Conservation (phyloP, 1,284 basidiomycete species). For the Hymenochaete sp. region DNA sequence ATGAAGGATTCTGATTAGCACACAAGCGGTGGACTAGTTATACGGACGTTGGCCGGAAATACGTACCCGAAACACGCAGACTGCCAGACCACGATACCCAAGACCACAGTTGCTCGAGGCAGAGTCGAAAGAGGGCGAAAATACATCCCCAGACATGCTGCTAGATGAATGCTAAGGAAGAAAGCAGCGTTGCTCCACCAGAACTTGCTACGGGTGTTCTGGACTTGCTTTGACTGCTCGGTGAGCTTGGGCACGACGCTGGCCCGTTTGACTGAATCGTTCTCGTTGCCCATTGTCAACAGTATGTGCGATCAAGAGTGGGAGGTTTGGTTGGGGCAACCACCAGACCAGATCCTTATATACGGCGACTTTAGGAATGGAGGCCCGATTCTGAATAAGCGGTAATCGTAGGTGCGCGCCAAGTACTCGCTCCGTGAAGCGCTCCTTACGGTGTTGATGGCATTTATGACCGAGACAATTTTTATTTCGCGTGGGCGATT, state of each 20-base stretch:
- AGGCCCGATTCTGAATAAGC: too few relatives aligned
- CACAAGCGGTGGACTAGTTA: background rate
- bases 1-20: background rate
- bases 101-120: conserved; percentile 37
- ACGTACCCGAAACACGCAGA: conserved; percentile 64
- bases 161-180: conserved; percentile 55
- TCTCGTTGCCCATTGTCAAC: background rate
- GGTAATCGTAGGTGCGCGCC: too few relatives aligned
- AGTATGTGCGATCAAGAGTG: too few relatives aligned
- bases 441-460: too few relatives aligned
- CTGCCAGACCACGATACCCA: conserved; percentile 59
- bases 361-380: too few relatives aligned
- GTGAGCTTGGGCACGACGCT: background rate
- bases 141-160: conserved; percentile 46
- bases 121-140: conserved; percentile 41
- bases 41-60: background rate
- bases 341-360: too few relatives aligned
- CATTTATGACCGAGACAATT: too few relatives aligned
- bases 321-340: too few relatives aligned
- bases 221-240: too few relatives aligned
- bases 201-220: too few relatives aligned
- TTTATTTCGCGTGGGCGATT: too few relatives aligned
- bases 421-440: too few relatives aligned
- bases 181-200: conserved; percentile 68
- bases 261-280: background rate